Evolutionary conservation across 352 stramenopile genomes (phyloP).

Genomic region (Phytophthora cactorum): DNA sequence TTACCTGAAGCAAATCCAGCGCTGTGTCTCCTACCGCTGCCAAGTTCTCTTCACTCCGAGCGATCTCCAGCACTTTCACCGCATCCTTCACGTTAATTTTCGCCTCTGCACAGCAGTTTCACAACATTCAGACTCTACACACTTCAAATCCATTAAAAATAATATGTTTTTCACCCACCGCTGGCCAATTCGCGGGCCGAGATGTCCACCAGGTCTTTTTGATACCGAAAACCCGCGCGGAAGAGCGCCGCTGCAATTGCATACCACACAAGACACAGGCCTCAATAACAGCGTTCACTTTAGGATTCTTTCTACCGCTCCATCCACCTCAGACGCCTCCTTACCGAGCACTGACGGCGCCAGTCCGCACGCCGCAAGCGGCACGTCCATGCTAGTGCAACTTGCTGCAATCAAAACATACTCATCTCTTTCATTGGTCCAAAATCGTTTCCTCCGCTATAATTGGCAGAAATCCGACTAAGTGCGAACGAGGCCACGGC

Average conservation of each 20-base stretch:
- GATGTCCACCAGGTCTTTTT: constrained; percentile 53
- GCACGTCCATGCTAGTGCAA: constrained; percentile 40
- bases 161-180: constrained; percentile 31
- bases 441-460: constrained; percentile 1
- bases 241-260: constrained; percentile 54
- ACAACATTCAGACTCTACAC: not conserved
- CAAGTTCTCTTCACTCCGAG: constrained; percentile 1
- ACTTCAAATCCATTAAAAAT: not conserved
- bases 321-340: not conserved
- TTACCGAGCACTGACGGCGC: constrained; percentile 66
- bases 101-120: constrained; percentile 33
- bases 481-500: constrained; percentile 19
- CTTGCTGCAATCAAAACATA: constrained; percentile 16
- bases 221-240: constrained; percentile 67
- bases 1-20: constrained; percentile 53
- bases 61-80: constrained; percentile 37
- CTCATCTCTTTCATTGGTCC: not conserved
- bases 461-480: constrained; percentile 43
- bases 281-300: not conserved
- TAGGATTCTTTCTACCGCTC: not conserved
- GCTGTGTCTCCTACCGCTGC: constrained; percentile 45
- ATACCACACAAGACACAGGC: constrained; percentile 1
- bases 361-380: constrained; percentile 59
- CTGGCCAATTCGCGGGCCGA: constrained; percentile 64
- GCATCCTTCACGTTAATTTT: constrained; percentile 51